Evolutionary conservation across 345 rosid species (phyloP).

Genomic region (Salix dunnii): DNA sequence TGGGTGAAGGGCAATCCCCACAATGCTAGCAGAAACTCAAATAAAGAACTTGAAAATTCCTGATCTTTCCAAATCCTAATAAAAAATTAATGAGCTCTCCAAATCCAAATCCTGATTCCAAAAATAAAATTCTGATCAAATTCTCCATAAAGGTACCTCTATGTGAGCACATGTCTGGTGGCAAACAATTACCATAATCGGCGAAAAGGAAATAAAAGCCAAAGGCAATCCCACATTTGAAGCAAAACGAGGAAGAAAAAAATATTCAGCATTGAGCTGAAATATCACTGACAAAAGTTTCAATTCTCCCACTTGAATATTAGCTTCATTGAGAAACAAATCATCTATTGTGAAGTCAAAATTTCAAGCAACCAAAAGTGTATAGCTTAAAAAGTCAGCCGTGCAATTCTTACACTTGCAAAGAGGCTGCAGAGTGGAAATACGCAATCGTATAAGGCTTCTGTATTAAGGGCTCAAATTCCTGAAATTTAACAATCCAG

Average conservation of each 20-base stretch:
- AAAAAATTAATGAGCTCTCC: background rate
- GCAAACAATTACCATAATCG: background rate
- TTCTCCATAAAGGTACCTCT: background rate
- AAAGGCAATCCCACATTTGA: no score
- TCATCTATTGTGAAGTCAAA: slow-evolving; percentile 4
- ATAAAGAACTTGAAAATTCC: background rate
- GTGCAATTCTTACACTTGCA: slow-evolving; percentile 73
- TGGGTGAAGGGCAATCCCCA: no score
- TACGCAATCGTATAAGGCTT: slow-evolving; percentile 90
- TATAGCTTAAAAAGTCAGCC: slow-evolving; percentile 7
- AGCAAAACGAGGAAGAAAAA: background rate
- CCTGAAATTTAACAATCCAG: slow-evolving; percentile 51
- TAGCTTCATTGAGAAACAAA: background rate
- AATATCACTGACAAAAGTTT: background rate
- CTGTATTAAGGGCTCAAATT: slow-evolving; percentile 93
- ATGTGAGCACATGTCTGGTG: background rate
- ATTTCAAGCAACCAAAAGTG: background rate
- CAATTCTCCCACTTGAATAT: background rate
- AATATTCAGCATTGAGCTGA: background rate
- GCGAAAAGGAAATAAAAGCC: background rate
- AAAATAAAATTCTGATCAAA: no score
- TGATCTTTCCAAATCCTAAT: background rate
- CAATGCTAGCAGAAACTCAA: background rate
- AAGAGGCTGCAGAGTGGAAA: slow-evolving; percentile 90
- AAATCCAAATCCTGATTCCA: background rate